Evolutionary conservation across 768 basidiomycete genomes (phyloP).

Genomic region (Lactifluus subvellereus): DNA sequence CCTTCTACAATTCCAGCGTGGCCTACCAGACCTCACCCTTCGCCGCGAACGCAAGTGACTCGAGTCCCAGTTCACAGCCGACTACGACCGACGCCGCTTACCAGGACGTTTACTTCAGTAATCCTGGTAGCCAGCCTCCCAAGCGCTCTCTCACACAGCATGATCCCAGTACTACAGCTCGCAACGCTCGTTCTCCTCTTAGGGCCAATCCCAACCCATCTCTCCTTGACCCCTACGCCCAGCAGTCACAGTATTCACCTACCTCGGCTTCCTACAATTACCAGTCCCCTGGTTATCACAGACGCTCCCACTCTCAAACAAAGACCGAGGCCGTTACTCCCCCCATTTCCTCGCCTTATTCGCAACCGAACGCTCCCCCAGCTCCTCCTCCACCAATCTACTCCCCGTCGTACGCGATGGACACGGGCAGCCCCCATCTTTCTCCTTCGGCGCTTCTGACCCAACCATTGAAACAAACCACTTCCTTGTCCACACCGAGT

Average conservation of each 20-base stretch:
- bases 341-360: slow-evolving; percentile 48
- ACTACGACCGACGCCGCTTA: slow-evolving; percentile 39
- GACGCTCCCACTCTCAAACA: slow-evolving; percentile 50
- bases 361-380: slow-evolving; percentile 40
- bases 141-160: slow-evolving; percentile 53
- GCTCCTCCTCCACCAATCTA: slow-evolving; percentile 35
- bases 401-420: slow-evolving; percentile 54
- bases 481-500: slow-evolving; percentile 59
- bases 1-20: slow-evolving; percentile 55
- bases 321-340: slow-evolving; percentile 30
- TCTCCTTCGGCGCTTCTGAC: slow-evolving; percentile 48
- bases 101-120: slow-evolving; percentile 59
- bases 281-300: slow-evolving; percentile 35
- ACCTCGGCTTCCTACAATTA: slow-evolving; percentile 47
- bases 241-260: slow-evolving; percentile 65
- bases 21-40: slow-evolving; percentile 52
- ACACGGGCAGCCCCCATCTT: slow-evolving; percentile 58
- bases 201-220: slow-evolving; percentile 40
- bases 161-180: slow-evolving; percentile 45
- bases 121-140: slow-evolving; percentile 41
- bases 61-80: slow-evolving; percentile 31
- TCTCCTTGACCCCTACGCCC: slow-evolving; percentile 64
- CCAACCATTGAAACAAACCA: slow-evolving; percentile 41
- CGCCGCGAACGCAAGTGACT: slow-evolving; percentile 27
- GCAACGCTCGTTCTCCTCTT: slow-evolving; percentile 56